These are phyloP conservation scores for Acanthamoeba triangularis DNA, from an alignment of 208 protist genomes.

Conservation along the genomic window DNA sequence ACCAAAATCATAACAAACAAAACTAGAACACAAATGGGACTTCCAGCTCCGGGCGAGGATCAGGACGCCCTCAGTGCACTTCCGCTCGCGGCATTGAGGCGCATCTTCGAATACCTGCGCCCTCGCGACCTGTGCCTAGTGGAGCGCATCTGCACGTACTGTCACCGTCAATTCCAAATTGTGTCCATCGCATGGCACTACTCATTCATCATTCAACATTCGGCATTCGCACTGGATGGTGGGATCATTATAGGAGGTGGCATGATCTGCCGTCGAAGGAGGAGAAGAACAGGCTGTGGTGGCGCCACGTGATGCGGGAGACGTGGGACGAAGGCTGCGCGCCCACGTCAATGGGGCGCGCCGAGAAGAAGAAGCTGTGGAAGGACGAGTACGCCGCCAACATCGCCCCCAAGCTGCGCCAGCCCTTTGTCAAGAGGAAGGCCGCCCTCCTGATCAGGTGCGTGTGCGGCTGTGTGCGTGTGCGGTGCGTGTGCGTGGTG, in stretches of 20 bases:
- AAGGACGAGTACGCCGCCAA: neutral
- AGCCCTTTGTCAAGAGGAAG: slow-evolving; percentile 5
- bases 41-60: neutral
- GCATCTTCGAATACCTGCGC: neutral
- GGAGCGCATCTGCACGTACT: neutral
- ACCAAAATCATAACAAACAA: too few species aligned
- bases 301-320: neutral
- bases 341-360: neutral
- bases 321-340: slow-evolving; percentile 24
- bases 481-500: neutral
- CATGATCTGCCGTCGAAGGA: neutral
- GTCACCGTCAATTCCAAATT: neutral
- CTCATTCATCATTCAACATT: too few species aligned
- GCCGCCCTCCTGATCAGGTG: neutral
- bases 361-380: slow-evolving; percentile 13
- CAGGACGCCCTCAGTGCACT: neutral
- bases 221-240: neutral
- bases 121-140: neutral
- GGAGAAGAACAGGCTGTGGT: slow-evolving; percentile 19
- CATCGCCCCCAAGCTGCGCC: slow-evolving; percentile 1
- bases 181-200: too few species aligned
- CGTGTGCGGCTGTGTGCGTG: neutral
- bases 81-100: neutral
- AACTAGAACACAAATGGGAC: neutral
- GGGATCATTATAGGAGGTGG: neutral